phyloP scores from a whole-genome alignment of 768 basidiomycete genomes.

The Auriscalpium microsporum region DNA sequence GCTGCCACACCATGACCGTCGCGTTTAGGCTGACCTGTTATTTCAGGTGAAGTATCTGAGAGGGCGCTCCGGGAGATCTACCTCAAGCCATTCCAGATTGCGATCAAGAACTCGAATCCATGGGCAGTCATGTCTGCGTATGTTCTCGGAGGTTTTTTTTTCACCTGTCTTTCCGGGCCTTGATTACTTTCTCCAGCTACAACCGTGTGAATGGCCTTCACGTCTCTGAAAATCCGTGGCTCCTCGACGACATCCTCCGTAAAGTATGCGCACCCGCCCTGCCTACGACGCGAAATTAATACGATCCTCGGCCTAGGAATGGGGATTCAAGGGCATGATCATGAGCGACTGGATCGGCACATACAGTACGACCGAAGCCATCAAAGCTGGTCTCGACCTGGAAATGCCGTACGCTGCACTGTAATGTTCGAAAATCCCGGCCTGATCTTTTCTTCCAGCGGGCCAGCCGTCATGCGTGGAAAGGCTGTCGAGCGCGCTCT shows the following conservation, averaged over 20 bases:
- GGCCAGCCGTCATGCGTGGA: conserved; percentile 41
- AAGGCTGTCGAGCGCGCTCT: conserved; percentile 33
- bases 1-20: background rate
- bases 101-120: conserved; percentile 45
- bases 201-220: conserved; percentile 55
- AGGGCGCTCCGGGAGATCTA: conserved; percentile 60
- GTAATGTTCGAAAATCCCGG: background rate
- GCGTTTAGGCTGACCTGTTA: too few relatives aligned
- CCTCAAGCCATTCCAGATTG: conserved; percentile 54
- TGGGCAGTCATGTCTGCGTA: conserved; percentile 55
- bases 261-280: conserved; percentile 21
- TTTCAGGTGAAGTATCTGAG: conserved; percentile 38
- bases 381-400: conserved; percentile 56
- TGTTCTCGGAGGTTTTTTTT: conserved; percentile 15
- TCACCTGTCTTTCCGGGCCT: too few relatives aligned
- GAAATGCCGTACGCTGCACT: conserved; percentile 52
- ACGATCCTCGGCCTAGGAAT: conserved; percentile 34
- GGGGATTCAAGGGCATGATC: conserved; percentile 50
- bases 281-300: background rate
- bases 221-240: conserved; percentile 41
- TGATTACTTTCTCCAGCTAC: conserved; percentile 28
- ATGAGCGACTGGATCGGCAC: conserved; percentile 55
- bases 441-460: conserved; percentile 20
- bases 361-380: conserved; percentile 38
- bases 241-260: conserved; percentile 48